Evolutionary conservation across 2,329 filamentous ascomycete genomes (phyloP).

Genomic region (Cryphonectria radicalis): DNA sequence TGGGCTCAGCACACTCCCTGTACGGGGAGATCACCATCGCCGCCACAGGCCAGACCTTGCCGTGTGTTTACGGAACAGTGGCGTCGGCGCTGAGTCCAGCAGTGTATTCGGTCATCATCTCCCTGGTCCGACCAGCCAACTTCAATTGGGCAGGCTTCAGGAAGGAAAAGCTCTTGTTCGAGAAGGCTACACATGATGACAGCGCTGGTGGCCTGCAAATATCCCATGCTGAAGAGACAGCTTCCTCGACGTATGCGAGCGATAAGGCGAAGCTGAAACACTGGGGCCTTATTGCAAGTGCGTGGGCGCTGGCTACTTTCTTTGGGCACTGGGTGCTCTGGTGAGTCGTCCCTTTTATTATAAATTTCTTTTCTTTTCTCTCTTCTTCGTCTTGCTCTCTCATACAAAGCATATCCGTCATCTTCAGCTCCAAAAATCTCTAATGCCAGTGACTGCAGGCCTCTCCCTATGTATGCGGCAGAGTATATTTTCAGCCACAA

Average conservation of each 20-base stretch:
- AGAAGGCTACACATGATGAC: slow-evolving; percentile 28
- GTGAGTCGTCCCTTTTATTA: slow-evolving; percentile 31
- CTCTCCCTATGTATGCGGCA: slow-evolving; percentile 58
- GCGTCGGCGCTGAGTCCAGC: slow-evolving; percentile 46
- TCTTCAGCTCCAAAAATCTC: slow-evolving; percentile 12
- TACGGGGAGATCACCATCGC: slow-evolving; percentile 52
- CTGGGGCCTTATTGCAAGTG: slow-evolving; percentile 50
- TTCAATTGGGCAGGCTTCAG: slow-evolving; percentile 39
- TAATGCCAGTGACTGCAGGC: slow-evolving; percentile 36
- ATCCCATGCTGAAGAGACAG: slow-evolving; percentile 32
- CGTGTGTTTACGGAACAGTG: slow-evolving; percentile 58
- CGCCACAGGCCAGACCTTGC: slow-evolving; percentile 52
- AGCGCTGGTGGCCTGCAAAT: slow-evolving; percentile 13
- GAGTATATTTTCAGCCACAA: slow-evolving; percentile 49
- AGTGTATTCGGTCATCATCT: slow-evolving; percentile 27
- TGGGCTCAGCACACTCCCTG: slow-evolving; percentile 50
- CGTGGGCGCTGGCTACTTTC: slow-evolving; percentile 54
- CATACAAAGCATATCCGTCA: not conserved
- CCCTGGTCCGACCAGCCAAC: slow-evolving; percentile 24
- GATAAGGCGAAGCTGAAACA: slow-evolving; percentile 46
- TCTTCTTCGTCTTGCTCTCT: too few relatives aligned
- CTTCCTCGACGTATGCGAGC: slow-evolving; percentile 33
- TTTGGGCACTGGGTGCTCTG: slow-evolving; percentile 58
- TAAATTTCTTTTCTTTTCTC: not conserved
- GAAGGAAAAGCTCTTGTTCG: slow-evolving; percentile 47